Conservation (phyloP, 2,329 filamentous ascomycete species). For the Lojkania enalia region DNA sequence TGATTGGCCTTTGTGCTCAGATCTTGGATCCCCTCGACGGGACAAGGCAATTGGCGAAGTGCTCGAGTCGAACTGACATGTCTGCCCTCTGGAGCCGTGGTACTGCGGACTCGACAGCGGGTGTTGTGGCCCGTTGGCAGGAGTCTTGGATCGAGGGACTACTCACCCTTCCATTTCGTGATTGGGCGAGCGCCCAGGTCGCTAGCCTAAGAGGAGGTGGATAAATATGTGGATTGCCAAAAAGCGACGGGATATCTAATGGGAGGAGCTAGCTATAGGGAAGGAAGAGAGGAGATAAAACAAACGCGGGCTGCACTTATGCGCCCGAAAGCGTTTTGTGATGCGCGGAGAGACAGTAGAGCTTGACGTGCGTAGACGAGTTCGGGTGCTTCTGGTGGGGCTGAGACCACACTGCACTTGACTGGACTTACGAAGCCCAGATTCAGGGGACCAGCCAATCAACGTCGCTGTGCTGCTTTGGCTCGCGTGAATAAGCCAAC, state of each 20-base stretch:
- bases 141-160: slow-evolving; percentile 9
- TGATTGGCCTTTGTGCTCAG: no score
- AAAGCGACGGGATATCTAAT: neutral
- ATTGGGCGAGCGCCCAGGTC: slow-evolving; percentile 9
- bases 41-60: neutral
- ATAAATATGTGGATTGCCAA: neutral
- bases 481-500: no score
- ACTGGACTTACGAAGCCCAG: no score
- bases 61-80: neutral
- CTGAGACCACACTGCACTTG: no score
- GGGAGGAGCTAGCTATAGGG: neutral
- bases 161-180: slow-evolving; percentile 40
- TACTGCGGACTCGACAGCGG: no score
- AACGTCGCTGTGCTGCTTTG: no score
- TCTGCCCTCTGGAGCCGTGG: neutral
- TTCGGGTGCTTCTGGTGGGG: neutral
- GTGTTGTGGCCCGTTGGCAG: neutral
- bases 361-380: neutral
- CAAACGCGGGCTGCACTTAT: neutral
- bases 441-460: no score
- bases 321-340: no score
- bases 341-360: neutral
- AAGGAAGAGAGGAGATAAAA: neutral
- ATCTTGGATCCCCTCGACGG: neutral
- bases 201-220: slow-evolving; percentile 15